Base-by-base conservation (phyloP, 495 filamentous ascomycete genomes). In the Penicillium goetzii region DNA sequence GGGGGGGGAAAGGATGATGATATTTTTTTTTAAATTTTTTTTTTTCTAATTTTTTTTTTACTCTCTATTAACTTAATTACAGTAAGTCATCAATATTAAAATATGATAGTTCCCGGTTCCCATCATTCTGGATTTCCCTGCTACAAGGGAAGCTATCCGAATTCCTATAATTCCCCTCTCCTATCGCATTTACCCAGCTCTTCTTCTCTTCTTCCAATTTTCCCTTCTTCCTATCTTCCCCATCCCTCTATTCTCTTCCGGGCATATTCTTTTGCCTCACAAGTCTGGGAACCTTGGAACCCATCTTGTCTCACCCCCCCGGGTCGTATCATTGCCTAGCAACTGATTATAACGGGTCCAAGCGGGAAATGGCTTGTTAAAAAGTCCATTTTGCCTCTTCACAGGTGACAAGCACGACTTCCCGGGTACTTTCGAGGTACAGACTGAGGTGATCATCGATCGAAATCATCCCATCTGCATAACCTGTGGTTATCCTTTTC, bases 401-500 rank as follows among this genome's bases (percentile, higher is more conserved):
- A 51, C 25, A 57, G n/a, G n/a, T n/a, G n/a, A n/a, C n/a, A n/a
- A n/a, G 65, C 59, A 56, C 69, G 58, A 72, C 64, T 69, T 65
- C 38, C 30, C 41, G 41, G 59, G 59, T 62, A 69, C 69, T 58
- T 70, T 51, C 36, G 56, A 70, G 62, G 54, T 68, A 72, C 69
- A 60, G 28, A 28, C 63, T 69, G 67, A 69, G 64, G 67, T 69
- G 67, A 69, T 69, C 61, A 36, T 61, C 53, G 64, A 62, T 58
- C 68, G 23, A 19, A 55, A 68, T 66, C 57, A 62, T 63, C 58
- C 56, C 57, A 65, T 63, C 58, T 17, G 33, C 32, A 25, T 7
- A 14, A 19, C 10, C 53, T 34, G 26, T 38, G 58, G 43, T 41
- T 50, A 25, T 41, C 19, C 32, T 26, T 52, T 38, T 15, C 15